Evolutionary conservation across 2,329 filamentous ascomycete genomes (phyloP).

Genomic region (Pezicula rhizophila): DNA sequence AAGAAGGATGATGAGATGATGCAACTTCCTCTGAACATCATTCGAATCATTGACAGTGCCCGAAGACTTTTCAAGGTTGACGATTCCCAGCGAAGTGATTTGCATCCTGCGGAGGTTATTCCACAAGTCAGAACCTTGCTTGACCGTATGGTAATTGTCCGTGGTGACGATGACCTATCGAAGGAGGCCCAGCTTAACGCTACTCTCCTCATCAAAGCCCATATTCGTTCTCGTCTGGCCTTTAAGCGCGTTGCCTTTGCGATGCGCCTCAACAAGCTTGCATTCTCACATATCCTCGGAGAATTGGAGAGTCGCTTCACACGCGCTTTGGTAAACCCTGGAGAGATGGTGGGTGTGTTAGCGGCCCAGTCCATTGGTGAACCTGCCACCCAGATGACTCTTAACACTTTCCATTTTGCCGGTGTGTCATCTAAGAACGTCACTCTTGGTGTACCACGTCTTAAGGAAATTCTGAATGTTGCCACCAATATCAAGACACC

Average conservation of each 20-base stretch:
- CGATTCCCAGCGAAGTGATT: conserved; percentile 76
- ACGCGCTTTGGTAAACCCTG: conserved; percentile 78
- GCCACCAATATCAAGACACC: conserved; percentile 98
- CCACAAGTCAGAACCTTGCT: conserved; percentile 70
- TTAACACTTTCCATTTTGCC: conserved; percentile 99
- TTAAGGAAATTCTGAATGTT: conserved; percentile 98
- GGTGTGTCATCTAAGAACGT: conserved; percentile 99
- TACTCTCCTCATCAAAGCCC: conserved; percentile 86
- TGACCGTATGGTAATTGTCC: conserved; percentile 75
- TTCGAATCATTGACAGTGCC: conserved; percentile 84
- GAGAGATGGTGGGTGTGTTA: conserved; percentile 97
- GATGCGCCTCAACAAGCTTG: conserved; percentile 81
- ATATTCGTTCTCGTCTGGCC: conserved; percentile 80
- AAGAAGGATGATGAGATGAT: conserved; percentile 78
- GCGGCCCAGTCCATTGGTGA: conserved; percentile 98
- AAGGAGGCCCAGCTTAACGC: conserved; percentile 81
- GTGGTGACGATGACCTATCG: conserved; percentile 77
- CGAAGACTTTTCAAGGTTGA: conserved; percentile 89
- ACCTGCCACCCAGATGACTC: conserved; percentile 97
- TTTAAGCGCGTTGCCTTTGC: conserved; percentile 89
- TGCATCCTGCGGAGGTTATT: conserved; percentile 83
- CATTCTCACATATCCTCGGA: conserved; percentile 86
- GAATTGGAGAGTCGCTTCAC: conserved; percentile 87
- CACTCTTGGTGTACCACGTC: conserved; percentile 94
- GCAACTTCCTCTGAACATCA: conserved; percentile 87